phyloP scores from a whole-genome alignment of 352 stramenopile species.

The Phytophthora constricta region DNA sequence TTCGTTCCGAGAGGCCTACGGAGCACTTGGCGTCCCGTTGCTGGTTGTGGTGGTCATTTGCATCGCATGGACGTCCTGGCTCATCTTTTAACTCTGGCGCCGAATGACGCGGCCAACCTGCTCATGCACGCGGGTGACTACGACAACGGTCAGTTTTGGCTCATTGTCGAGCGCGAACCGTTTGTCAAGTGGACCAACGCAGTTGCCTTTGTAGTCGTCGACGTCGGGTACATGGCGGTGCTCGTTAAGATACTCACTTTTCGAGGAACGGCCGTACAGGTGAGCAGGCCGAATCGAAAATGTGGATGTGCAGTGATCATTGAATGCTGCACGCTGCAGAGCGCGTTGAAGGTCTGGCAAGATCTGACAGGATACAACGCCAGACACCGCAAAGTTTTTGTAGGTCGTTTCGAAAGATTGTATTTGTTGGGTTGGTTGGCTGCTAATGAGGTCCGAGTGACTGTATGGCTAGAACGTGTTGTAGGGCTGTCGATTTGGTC shows the following conservation, averaged over 20 bases:
- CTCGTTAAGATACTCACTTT: slow-evolving; percentile 33
- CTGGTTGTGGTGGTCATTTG: slow-evolving; percentile 20
- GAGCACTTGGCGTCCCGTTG: slow-evolving; percentile 20
- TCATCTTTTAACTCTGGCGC: slow-evolving; percentile 31
- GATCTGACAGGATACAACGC: slow-evolving; percentile 22
- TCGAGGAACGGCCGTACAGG: background rate
- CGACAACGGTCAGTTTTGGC: slow-evolving; percentile 40
- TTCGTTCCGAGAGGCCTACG: slow-evolving; percentile 28
- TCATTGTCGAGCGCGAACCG: slow-evolving; percentile 25
- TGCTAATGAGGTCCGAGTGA: background rate
- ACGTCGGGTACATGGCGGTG: slow-evolving; percentile 16
- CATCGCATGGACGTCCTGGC: slow-evolving; percentile 35
- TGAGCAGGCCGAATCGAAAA: background rate
- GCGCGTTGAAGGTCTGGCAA: slow-evolving; percentile 3
- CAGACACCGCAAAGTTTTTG: slow-evolving; percentile 26
- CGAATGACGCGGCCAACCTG: slow-evolving; percentile 33
- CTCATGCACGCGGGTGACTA: slow-evolving; percentile 38
- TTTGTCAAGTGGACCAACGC: slow-evolving; percentile 18
- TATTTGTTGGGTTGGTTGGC: background rate
- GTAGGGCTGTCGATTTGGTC: slow-evolving; percentile 35
- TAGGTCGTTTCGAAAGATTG: slow-evolving; percentile 5
- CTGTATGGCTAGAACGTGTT: slow-evolving; percentile 30
- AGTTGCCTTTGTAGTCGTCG: slow-evolving; percentile 19
- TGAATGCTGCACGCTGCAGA: slow-evolving; percentile 10
- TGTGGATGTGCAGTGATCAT: slow-evolving; percentile 15